A percentile compares a stretch with the other conserved stretches of the same genome.
These are phyloP conservation scores for Agaricales sp. DNA, from an alignment of 1,284 basidiomycete genomes.

Conservation along the genomic window DNA sequence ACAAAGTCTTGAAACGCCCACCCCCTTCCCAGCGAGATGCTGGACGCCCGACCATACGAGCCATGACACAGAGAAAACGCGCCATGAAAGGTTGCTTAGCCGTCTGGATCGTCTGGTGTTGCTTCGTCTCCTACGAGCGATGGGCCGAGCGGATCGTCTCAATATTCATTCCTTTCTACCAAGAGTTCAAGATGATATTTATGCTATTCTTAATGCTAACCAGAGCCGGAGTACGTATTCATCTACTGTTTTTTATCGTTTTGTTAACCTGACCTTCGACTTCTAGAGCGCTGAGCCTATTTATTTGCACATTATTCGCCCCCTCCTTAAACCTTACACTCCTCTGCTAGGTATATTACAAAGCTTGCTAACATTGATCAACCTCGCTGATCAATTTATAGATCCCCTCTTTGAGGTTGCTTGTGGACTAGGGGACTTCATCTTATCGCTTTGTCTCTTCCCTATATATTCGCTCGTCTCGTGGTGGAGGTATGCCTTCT, in stretches of 20 bases:
- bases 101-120: constrained; percentile 77
- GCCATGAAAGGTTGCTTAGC: constrained; percentile 75
- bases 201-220: constrained; percentile 66
- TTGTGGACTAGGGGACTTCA: constrained; percentile 52
- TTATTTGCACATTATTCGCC: constrained; percentile 63
- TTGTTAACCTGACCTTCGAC: constrained; percentile 7
- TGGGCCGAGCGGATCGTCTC: constrained; percentile 49
- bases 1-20: constrained; percentile 66
- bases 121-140: constrained; percentile 44
- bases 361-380: neutral
- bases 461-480: constrained; percentile 36
- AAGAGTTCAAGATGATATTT: constrained; percentile 61
- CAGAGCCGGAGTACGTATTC: constrained; percentile 52
- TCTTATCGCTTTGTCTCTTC: constrained; percentile 42
- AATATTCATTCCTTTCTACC: constrained; percentile 69
- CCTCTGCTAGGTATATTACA: constrained; percentile 33
- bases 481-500: constrained; percentile 2
- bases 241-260: constrained; percentile 3
- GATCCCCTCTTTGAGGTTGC: constrained; percentile 45
- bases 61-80: constrained; percentile 63
- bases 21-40: constrained; percentile 48
- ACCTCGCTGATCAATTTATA: neutral
- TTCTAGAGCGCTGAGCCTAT: constrained; percentile 69
- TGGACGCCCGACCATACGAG: constrained; percentile 51
- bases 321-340: constrained; percentile 59